phyloP scores from a whole-genome alignment of 2,329 filamentous ascomycete species.

The Tolypocladium tundrense region DNA sequence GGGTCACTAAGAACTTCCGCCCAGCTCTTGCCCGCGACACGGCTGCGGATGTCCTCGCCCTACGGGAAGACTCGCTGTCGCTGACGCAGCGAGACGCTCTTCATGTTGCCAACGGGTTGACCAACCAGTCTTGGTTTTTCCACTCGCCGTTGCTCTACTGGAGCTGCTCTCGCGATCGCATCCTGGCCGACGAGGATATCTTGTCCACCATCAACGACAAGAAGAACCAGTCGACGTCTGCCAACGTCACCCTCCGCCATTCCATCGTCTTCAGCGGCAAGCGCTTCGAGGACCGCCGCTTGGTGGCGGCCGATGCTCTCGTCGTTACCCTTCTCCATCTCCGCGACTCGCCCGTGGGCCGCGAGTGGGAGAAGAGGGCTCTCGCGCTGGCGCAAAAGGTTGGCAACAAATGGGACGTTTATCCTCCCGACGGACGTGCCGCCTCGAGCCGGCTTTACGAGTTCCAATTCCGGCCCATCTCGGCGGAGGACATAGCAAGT shows the following conservation, averaged over 20 bases:
- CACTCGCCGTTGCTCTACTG: slow-evolving; percentile 79
- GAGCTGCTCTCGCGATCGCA: slow-evolving; percentile 51
- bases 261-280: slow-evolving; percentile 80
- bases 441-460: slow-evolving; percentile 57
- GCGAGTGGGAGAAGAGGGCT: slow-evolving; percentile 54
- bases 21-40: slow-evolving; percentile 28
- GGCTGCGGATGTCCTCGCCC: slow-evolving; percentile 13
- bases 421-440: slow-evolving; percentile 47
- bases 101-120: slow-evolving; percentile 50
- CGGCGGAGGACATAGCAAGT: slow-evolving; percentile 51
- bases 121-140: slow-evolving; percentile 61
- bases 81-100: slow-evolving; percentile 40
- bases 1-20: slow-evolving; percentile 45
- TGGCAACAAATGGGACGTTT: slow-evolving; percentile 51
- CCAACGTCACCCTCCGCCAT: slow-evolving; percentile 65
- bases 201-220: slow-evolving; percentile 58
- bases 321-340: slow-evolving; percentile 69
- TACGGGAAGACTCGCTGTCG: slow-evolving; percentile 27
- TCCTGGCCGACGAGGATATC: slow-evolving; percentile 52
- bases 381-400: slow-evolving; percentile 38
- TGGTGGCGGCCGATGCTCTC: slow-evolving; percentile 65
- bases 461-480: slow-evolving; percentile 69
- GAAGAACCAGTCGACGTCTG: slow-evolving; percentile 50
- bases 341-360: slow-evolving; percentile 51
- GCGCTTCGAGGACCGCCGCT: slow-evolving; percentile 54